phyloP scores from a whole-genome alignment of 768 basidiomycete genomes.

The Lactifluus hygrophoroides region DNA sequence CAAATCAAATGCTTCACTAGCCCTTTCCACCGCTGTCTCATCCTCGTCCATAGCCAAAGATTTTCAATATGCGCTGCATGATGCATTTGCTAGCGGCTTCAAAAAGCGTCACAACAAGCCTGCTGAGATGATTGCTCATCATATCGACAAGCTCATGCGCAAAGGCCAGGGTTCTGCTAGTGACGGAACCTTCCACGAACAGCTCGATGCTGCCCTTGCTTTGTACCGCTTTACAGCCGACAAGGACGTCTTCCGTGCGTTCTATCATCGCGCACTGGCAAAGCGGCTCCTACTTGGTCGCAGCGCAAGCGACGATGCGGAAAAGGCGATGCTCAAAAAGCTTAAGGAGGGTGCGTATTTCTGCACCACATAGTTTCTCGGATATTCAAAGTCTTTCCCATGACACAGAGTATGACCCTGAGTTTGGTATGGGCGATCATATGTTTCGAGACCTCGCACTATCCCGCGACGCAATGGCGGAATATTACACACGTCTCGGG shows the following conservation, averaged over 20 bases:
- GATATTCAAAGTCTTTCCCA: neutral
- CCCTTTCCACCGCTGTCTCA: constrained; percentile 45
- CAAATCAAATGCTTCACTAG: constrained; percentile 48
- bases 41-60: constrained; percentile 30
- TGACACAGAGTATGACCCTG: constrained; percentile 79
- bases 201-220: constrained; percentile 57
- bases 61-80: constrained; percentile 58
- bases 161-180: constrained; percentile 67
- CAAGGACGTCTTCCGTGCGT: constrained; percentile 89
- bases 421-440: constrained; percentile 87
- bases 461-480: constrained; percentile 63
- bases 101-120: constrained; percentile 71
- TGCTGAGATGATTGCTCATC: constrained; percentile 89
- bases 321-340: constrained; percentile 75
- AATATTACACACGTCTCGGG: constrained; percentile 43
- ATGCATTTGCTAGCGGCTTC: constrained; percentile 70
- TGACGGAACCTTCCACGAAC: constrained; percentile 52
- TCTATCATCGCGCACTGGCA: constrained; percentile 84
- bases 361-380: neutral
- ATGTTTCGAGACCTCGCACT: constrained; percentile 91
- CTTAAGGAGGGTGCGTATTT: constrained; percentile 56
- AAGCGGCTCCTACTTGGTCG: constrained; percentile 78
- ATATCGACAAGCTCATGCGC: constrained; percentile 81
- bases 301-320: constrained; percentile 82
- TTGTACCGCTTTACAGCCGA: constrained; percentile 86